Evolutionary conservation across 768 basidiomycete genomes (phyloP), one percentile per base, ranked within the genome.

Genomic region (Trametes meyenii): DNA sequence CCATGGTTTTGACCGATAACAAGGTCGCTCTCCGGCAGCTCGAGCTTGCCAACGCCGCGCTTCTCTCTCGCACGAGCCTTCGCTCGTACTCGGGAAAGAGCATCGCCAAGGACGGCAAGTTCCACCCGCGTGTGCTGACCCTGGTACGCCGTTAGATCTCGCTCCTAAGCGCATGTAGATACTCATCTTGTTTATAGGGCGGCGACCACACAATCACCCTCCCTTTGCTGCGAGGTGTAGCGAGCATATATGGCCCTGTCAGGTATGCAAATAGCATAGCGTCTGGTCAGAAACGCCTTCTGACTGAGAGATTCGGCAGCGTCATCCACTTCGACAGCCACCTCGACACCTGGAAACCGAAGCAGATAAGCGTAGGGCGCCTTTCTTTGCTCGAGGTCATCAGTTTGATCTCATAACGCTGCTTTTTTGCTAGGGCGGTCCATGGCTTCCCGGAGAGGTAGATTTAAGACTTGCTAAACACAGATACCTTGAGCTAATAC

Each of bases 241-340:
- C 70, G 1, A 62, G 64, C 13, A 58, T 71, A 3, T 75, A 74
- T 50, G 73, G 74, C 0, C 74, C 73, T 5, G 72, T 75, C 29
- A 70, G 70, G 68, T 68, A 53, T 12, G 55, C 44, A 23, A 14
- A 21, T 16, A n/a, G n/a, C 36, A 39, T 14, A 4, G 11, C n/a
- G n/a, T n/a, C n/a, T n/a, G n/a, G n/a, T n/a, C n/a, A n/a, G n/a
- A n/a, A n/a, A n/a, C n/a, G n/a, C n/a, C n/a, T n/a, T n/a, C n/a
- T n/a, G 16, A 48, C 38, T 39, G n/a, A 12, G 50, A 29, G 2
- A 21, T 39, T 19, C 21, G 24, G 5, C 54, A 73, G 72, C 46
- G 73, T 74, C 4, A 72, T 75, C 21, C 74, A 75, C 61, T 74
- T 72, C 48, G 74, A 75, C 55, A 72, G 72, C 54, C 72, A 73